These are phyloP conservation scores for Flaveria ramosissima DNA, from an alignment of 129 eudicot genomes.

Conservation along the genomic window DNA sequence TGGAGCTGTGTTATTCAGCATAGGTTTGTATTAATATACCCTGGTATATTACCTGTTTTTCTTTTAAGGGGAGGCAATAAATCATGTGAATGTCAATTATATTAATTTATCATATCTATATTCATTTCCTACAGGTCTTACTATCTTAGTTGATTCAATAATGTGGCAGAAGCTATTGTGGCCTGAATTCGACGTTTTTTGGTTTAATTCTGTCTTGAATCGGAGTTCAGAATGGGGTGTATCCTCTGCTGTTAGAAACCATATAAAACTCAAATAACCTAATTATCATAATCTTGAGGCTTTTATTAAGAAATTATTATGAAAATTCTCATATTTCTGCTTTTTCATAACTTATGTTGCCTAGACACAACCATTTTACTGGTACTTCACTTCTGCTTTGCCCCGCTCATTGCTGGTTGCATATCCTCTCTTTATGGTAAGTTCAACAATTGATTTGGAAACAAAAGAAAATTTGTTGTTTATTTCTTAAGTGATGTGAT, in stretches of 20 bases:
- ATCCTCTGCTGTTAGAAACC: constrained; percentile 51
- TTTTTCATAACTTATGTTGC: constrained; percentile 39
- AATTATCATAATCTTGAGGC: background rate
- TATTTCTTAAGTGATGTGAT: constrained; percentile 19
- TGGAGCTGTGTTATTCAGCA: constrained; percentile 54
- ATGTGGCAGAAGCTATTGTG: constrained; percentile 80
- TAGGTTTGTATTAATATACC: constrained; percentile 62
- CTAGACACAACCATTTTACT: constrained; percentile 88
- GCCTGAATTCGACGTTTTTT: constrained; percentile 96
- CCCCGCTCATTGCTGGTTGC: constrained; percentile 93
- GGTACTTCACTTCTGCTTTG: constrained; percentile 99
- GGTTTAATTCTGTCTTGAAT: constrained; percentile 96
- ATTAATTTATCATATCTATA: background rate
- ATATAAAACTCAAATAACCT: background rate
- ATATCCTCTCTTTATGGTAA: constrained; percentile 90
- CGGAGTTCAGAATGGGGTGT: constrained; percentile 99
- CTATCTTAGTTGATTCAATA: constrained; percentile 70
- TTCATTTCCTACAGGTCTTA: constrained; percentile 62
- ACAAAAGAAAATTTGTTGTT: background rate
- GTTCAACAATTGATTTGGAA: constrained; percentile 28
- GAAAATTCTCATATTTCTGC: background rate
- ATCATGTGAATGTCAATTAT: constrained; percentile 9
- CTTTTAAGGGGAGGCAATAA: constrained; percentile 3
- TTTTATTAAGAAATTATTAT: background rate
- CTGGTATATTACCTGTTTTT: constrained; percentile 18